A percentile compares a stretch with the other conserved stretches of the same genome.
These are phyloP conservation scores for Magnolia changhungtana DNA, from an alignment of 164 flowering plant genomes.

Conservation along the genomic window DNA sequence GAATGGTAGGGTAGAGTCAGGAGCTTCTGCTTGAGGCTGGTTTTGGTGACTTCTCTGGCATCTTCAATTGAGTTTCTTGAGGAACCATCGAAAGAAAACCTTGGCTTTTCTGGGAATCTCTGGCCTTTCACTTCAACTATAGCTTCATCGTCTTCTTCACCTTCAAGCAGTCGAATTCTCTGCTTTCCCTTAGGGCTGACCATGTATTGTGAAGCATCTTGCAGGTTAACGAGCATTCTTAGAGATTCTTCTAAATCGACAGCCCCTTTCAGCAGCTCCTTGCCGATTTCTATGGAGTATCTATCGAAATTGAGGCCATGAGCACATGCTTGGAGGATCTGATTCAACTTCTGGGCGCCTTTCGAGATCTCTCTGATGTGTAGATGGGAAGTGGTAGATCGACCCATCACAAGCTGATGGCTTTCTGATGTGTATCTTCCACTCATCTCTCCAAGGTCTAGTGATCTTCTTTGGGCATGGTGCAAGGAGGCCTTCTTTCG, in stretches of 20 bases:
- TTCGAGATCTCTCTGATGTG: slow-evolving; percentile 68
- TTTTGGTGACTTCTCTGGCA: slow-evolving; percentile 22
- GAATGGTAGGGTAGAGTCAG: slow-evolving; percentile 31
- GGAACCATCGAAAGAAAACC: slow-evolving; percentile 63
- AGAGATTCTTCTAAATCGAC: slow-evolving; percentile 76
- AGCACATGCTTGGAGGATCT: slow-evolving; percentile 61
- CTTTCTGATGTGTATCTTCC: slow-evolving; percentile 19
- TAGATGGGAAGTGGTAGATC: slow-evolving; percentile 40
- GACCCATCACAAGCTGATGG: slow-evolving; percentile 18
- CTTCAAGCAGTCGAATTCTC: slow-evolving; percentile 54
- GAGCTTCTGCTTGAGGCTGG: slow-evolving; percentile 23
- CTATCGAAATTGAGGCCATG: slow-evolving; percentile 44
- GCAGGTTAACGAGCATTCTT: slow-evolving; percentile 65
- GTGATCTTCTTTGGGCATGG: slow-evolving; percentile 37
- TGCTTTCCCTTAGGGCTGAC: slow-evolving; percentile 34
- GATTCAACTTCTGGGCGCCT: slow-evolving; percentile 73
- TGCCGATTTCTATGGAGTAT: slow-evolving; percentile 63
- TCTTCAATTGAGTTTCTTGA: slow-evolving; percentile 28
- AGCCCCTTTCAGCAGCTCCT: slow-evolving; percentile 73
- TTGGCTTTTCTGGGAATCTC: slow-evolving; percentile 44
- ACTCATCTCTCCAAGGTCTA: slow-evolving; percentile 27
- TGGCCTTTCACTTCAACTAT: slow-evolving; percentile 15
- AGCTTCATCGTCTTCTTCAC: slow-evolving; percentile 50
- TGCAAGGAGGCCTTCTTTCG: slow-evolving; percentile 31
- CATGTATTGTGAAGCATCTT: slow-evolving; percentile 64